Conservation (phyloP, 2,329 filamentous ascomycete species). For the Claviceps sp. region DNA sequence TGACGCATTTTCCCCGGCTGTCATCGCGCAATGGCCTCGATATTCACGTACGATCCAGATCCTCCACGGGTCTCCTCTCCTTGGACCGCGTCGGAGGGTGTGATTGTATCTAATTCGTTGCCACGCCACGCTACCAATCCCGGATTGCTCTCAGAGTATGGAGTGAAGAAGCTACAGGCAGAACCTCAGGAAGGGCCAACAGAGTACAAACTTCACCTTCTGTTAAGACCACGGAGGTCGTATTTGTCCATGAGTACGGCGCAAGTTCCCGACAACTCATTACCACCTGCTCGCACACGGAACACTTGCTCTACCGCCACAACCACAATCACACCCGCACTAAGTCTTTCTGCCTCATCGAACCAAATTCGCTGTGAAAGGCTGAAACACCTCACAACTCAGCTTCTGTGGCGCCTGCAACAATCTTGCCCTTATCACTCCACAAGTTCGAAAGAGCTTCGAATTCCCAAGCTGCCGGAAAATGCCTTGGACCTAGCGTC, state of each 20-base stretch:
- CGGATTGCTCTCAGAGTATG: constrained; percentile 44
- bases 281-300: constrained; percentile 3
- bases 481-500: constrained; percentile 33
- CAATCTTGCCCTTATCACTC: constrained; percentile 89
- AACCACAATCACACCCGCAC: constrained; percentile 8
- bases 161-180: constrained; percentile 64
- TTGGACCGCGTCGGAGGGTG: constrained; percentile 54
- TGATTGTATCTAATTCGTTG: constrained; percentile 16
- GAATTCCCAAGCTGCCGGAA: constrained; percentile 64
- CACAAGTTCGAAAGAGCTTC: constrained; percentile 59
- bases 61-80: constrained; percentile 81
- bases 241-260: constrained; percentile 59
- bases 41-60: constrained; percentile 89
- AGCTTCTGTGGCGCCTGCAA: constrained; percentile 86
- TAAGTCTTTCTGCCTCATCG: constrained; percentile 29
- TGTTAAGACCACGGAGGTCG: constrained; percentile 63
- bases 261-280: neutral
- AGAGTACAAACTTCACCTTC: constrained; percentile 90
- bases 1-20: neutral
- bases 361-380: constrained; percentile 67
- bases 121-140: constrained; percentile 18
- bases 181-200: constrained; percentile 91
- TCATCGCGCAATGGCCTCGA: constrained; percentile 58
- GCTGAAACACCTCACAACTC: constrained; percentile 83
- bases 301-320: constrained; percentile 6